A percentile compares a stretch with the other conserved stretches of the same genome.
Conservation (phyloP, 78 protist species). For the Capsaspora owczarzaki region DNA sequence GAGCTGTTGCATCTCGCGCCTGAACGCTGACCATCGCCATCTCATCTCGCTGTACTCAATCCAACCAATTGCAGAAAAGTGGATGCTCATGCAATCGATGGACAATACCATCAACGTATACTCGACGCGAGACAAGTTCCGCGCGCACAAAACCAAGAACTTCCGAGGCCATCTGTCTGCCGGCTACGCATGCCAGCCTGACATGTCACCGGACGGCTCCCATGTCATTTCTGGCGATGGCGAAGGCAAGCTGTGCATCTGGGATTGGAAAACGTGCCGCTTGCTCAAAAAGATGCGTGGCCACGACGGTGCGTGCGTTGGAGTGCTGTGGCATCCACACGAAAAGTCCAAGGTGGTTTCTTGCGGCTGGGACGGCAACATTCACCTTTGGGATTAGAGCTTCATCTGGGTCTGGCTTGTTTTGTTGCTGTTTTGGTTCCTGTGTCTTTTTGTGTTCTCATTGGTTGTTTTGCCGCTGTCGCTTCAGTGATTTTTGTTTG, state of each 20-base stretch:
- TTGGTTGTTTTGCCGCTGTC: too few relatives aligned
- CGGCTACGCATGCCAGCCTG: constrained; percentile 84
- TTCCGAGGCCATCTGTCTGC: constrained; percentile 52
- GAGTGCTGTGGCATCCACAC: constrained; percentile 82
- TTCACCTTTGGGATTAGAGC: constrained; percentile 66
- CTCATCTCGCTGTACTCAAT: background rate
- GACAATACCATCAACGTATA: constrained; percentile 86
- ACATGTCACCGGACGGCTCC: constrained; percentile 87
- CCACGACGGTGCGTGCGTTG: constrained; percentile 77
- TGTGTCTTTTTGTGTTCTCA: background rate
- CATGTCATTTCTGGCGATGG: constrained; percentile 79
- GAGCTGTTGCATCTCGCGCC: background rate
- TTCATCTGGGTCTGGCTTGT: background rate
- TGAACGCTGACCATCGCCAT: background rate
- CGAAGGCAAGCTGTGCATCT: constrained; percentile 77
- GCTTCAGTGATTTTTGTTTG: too few relatives aligned
- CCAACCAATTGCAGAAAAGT: constrained; percentile 42
- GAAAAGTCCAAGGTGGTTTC: constrained; percentile 74
- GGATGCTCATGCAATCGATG: constrained; percentile 69
- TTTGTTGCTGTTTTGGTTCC: background rate
- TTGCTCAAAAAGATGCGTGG: constrained; percentile 36
- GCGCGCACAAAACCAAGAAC: constrained; percentile 60
- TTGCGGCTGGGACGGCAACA: constrained; percentile 82
- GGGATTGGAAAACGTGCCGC: constrained; percentile 84
- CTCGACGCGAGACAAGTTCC: constrained; percentile 56